Evolutionary conservation across 2,329 filamentous ascomycete genomes (phyloP).

Genomic region (Talaromyces pinophilus): DNA sequence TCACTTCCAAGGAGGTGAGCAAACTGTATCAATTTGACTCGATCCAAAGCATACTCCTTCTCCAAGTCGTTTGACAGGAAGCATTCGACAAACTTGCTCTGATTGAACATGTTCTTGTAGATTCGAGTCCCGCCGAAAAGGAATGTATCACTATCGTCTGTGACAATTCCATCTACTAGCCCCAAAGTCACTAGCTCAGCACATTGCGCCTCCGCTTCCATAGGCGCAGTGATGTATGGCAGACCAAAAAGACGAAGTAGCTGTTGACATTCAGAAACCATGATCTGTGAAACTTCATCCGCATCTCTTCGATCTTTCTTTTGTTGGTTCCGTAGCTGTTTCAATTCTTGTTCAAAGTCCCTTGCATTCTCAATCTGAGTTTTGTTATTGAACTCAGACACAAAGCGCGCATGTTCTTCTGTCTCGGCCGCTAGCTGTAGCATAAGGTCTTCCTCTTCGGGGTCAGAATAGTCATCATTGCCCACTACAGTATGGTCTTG

Average conservation of each 20-base stretch:
- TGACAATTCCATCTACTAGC: conserved; percentile 95
- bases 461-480: conserved; percentile 71
- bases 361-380: conserved; percentile 68
- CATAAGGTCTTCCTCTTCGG: conserved; percentile 88
- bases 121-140: conserved; percentile 93
- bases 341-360: conserved; percentile 84
- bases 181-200: conserved; percentile 83
- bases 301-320: conserved; percentile 95
- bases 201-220: conserved; percentile 98
- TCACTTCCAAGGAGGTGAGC: conserved; percentile 91
- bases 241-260: conserved; percentile 87
- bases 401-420: conserved; percentile 91
- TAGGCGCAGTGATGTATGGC: conserved; percentile 94
- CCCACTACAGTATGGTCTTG: conserved; percentile 35
- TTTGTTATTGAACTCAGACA: conserved; percentile 79
- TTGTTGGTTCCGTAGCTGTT: conserved; percentile 85
- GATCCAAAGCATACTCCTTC: conserved; percentile 81
- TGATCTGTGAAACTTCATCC: conserved; percentile 93
- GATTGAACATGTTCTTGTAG: conserved; percentile 99
- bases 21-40: conserved; percentile 83
- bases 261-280: conserved; percentile 93
- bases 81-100: conserved; percentile 96
- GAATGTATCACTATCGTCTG: conserved; percentile 95
- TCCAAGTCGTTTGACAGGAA: conserved; percentile 83
- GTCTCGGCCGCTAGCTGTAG: conserved; percentile 84